Evolutionary conservation across 1,284 basidiomycete species (phyloP).

Genomic region (Cryptococcus sp.): DNA sequence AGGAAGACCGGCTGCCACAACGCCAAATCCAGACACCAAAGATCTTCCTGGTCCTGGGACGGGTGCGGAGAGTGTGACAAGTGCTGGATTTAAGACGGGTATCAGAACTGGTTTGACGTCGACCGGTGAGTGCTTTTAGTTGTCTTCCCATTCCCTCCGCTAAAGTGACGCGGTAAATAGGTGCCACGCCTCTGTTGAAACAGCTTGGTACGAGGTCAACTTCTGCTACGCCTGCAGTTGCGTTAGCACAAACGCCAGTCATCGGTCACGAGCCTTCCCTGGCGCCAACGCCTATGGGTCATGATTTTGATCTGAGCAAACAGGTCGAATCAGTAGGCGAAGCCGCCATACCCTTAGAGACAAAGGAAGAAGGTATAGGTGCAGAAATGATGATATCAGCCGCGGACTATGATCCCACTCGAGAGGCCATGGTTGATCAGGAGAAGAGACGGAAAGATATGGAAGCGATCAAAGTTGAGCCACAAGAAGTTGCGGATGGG

Average conservation of each 20-base stretch:
- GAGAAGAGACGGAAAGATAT: slow-evolving; percentile 58
- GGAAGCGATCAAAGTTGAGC: slow-evolving; percentile 15
- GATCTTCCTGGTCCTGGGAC: slow-evolving; percentile 18
- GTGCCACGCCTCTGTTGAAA: slow-evolving; percentile 40
- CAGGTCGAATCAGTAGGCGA: slow-evolving; percentile 21
- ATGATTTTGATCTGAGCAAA: slow-evolving; percentile 47
- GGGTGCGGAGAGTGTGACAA: slow-evolving; percentile 42
- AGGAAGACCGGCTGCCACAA: slow-evolving; percentile 18
- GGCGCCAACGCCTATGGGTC: slow-evolving; percentile 37
- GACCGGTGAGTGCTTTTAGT: slow-evolving; percentile 26
- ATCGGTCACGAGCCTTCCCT: slow-evolving; percentile 32
- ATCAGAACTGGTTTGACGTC: slow-evolving; percentile 16
- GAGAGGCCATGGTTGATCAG: slow-evolving; percentile 79
- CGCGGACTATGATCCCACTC: slow-evolving; percentile 88
- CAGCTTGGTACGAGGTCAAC: slow-evolving; percentile 33
- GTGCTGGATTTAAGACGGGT: slow-evolving; percentile 33
- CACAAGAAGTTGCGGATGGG: slow-evolving; percentile 49
- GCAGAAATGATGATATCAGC: slow-evolving; percentile 73
- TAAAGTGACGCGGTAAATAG: slow-evolving; percentile 11
- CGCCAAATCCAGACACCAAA: slow-evolving; percentile 5
- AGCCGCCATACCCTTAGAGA: slow-evolving; percentile 16
- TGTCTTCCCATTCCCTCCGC: background rate
- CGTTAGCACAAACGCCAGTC: slow-evolving; percentile 29
- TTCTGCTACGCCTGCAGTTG: slow-evolving; percentile 14
- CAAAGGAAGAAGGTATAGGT: slow-evolving; percentile 47